Base-by-base conservation (phyloP, 352 stramenopile species). In the Phytophthora rubi region DNA sequence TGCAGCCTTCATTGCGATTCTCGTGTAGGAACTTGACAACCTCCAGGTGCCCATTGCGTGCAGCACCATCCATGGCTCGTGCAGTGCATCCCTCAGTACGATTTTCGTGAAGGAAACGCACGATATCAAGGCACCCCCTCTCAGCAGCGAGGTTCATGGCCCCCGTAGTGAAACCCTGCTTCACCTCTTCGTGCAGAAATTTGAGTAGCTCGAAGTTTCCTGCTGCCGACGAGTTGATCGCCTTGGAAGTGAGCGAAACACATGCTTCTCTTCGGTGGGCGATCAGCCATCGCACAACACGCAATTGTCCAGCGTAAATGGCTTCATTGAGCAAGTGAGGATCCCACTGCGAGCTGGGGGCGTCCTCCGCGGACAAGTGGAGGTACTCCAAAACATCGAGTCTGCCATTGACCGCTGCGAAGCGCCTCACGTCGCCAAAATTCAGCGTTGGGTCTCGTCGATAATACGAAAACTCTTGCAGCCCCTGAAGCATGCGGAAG, bases 81-180 rank as follows among this genome's bases (percentile, higher is more conserved):
- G 23, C 47, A 0, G 61, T 62, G 12, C 52, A 68, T 12, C 61
- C 61, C 33, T 68, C 61, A 1, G 45, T 53, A 30, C 48, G 63
- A 28, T 65, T 65, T 23, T 66, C 49, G 15, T 60, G 63, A 6
- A 65, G 30, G 56, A 71, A 71, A 1, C 26, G 56, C 28, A 71
- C 63, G 35, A 61, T 71, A 7, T 71, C 55, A 10, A 71, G 63
- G 0, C 32, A 15, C 4, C 63, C 56, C 15, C 56, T 56, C 33
- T 71, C 63, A 23, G 63, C 48, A 7, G 63, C 63, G 39, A 71
- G 48, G 12, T 71, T 65, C 63, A 71, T 71, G 1, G 63, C 63
- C 2, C 56, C 56, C 1, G 33, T 59, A n/a, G 63, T 71, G 26
- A 71, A 71, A 15, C 37, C 47, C 5, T 21, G 12, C 16, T 66